Base-by-base conservation (phyloP, 108 stramenopile genomes). In the Schizochytrium sp. region DNA sequence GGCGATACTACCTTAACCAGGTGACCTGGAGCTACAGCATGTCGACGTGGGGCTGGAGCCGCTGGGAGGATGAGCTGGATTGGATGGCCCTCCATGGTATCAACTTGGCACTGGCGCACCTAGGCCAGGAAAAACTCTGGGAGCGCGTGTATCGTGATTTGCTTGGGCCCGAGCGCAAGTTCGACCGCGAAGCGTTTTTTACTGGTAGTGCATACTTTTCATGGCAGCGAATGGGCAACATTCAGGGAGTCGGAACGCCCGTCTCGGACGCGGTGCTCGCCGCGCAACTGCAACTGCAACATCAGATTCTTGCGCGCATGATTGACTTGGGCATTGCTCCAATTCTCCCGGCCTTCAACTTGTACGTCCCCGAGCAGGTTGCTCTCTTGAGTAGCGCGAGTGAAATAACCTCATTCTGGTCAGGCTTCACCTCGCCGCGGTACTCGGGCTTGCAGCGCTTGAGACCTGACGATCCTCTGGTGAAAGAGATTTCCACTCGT, bases 111-210 rank as follows among this genome's bases (percentile, higher is more conserved):
- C 91, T 93, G 45, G 60, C 89, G 41, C 87, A 91, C 58, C 90
- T 91, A 48, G 94, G 94, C 44, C 94, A 94, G 83, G 94, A 94
- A 89, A 71, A 60, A 48, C 88, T 94, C 60, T 92, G 90, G 72
- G 93, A 10, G 12, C 76, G 76, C 25, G 76, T 83, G 10, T 83
- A 53, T 47, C 44, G 14, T 28, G 6, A 8, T n/a, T 12, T 83
- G n/a, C 10, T 88, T 41, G 21, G 29, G 23, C 76, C 76, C 25
- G 76, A 69, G 6, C 34, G 23, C 18, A 83, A 43, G 14, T 83
- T 83, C 23, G 51, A 83, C 16, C 76, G 48, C n/a, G 23, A 87
- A 18, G 88, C 21, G 47, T 89, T 28, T 51, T 89, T 89, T 5
- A 60, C 88, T 19, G 88, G 88, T 18, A 18, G 71, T 5, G 72